Base-by-base conservation (phyloP, 768 basidiomycete species). In the Asterophora lycoperdoides region DNA sequence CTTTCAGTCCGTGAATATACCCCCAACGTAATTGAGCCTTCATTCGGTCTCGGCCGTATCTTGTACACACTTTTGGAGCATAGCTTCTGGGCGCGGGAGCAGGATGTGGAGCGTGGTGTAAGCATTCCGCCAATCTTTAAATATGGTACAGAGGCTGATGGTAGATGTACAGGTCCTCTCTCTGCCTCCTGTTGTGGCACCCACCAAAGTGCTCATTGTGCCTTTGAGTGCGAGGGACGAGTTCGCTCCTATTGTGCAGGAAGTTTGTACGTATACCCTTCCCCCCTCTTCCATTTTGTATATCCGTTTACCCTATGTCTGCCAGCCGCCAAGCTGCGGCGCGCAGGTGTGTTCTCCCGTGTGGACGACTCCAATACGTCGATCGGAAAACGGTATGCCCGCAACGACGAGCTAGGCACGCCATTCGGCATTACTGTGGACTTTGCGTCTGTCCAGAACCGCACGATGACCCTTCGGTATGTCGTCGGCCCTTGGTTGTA, bases 1-100 rank as follows among this genome's bases (percentile, higher is more conserved):
- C 46, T 49, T 48, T 32, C 62, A 96, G 93, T 91, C 56, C 90
- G 95, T 56, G 94, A 97, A 69, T 96, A 79, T 70, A 92, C 84
- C 47, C 96, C 95, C 32, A 98, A 97, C 68, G 96, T 99, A 67
- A 95, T 98, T 65, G 95, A 97, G 66, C 94, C 96, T 18, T 99
- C 96, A 4, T 96, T 97, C 68, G 95, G 96, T 51, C 81, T 98
- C 56, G 95, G 95, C 46, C 92, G 95, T 46, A 96, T 98, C 60
- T 74, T 97, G 39, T 97, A 97, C 67, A 83, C 81, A 23, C 76
- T 98, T 44, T 82, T 99, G 29, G 96, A 99, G 67, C 96, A 98
- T 74, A 83, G 80, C 59, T 99, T 86, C 77, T 98, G 95, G 96
- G 81, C 81, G 51, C 83, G 96, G 64, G 93, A 92, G 62, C 81